phyloP scores from a whole-genome alignment of 2,329 filamentous ascomycete species.

The Alternaria metachromatica region DNA sequence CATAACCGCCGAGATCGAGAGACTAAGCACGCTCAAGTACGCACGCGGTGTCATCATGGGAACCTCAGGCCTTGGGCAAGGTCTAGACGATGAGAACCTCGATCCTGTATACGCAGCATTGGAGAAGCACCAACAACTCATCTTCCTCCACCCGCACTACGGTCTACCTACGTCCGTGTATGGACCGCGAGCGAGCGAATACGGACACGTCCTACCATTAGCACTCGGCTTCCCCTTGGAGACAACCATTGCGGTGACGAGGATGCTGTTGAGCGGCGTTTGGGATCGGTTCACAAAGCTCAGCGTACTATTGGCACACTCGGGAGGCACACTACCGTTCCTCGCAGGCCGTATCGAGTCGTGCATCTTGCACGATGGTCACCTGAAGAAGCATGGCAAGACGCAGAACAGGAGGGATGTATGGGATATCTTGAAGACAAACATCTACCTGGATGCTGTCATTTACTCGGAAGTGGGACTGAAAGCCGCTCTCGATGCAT shows the following conservation, averaged over 20 bases:
- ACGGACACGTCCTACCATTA: slow-evolving; percentile 86
- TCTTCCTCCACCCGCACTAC: slow-evolving; percentile 93
- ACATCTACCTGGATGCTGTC: slow-evolving; percentile 88
- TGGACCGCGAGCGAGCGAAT: slow-evolving; percentile 74
- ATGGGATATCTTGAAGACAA: slow-evolving; percentile 72
- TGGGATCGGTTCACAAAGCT: slow-evolving; percentile 77
- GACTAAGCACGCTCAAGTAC: slow-evolving; percentile 67
- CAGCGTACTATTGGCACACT: slow-evolving; percentile 82
- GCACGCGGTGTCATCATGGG: slow-evolving; percentile 89
- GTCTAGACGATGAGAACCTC: slow-evolving; percentile 78
- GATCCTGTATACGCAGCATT: slow-evolving; percentile 76
- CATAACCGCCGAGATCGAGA: slow-evolving; percentile 69
- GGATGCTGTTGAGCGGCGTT: slow-evolving; percentile 86
- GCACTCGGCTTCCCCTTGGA: slow-evolving; percentile 90
- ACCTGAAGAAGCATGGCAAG: slow-evolving; percentile 70
- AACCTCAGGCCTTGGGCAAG: slow-evolving; percentile 78
- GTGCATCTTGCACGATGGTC: slow-evolving; percentile 82
- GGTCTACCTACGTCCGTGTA: slow-evolving; percentile 82
- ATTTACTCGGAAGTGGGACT: slow-evolving; percentile 79
- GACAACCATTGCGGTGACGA: slow-evolving; percentile 85
- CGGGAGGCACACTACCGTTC: slow-evolving; percentile 87
- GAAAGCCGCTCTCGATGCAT: slow-evolving; percentile 72
- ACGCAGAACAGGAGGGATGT: slow-evolving; percentile 63
- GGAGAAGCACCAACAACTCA: slow-evolving; percentile 66
- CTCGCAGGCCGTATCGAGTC: slow-evolving; percentile 87